These are phyloP conservation scores for Aspergillus cristatus DNA, from an alignment of 495 filamentous ascomycete genomes.

Conservation along the genomic window DNA sequence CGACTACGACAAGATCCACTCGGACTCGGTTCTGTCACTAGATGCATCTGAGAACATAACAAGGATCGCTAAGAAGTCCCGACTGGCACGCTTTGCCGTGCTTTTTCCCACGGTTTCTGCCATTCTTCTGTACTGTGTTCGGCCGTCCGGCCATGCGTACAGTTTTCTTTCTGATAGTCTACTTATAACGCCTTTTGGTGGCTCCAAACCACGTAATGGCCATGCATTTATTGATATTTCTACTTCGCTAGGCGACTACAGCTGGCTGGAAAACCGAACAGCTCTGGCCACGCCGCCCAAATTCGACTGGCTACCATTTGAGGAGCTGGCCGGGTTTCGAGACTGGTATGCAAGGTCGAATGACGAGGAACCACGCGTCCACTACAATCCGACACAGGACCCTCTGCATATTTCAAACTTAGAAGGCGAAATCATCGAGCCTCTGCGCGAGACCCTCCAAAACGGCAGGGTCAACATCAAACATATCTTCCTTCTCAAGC, in stretches of 20 bases:
- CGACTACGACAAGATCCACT: slow-evolving; percentile 12
- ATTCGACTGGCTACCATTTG: slow-evolving; percentile 16
- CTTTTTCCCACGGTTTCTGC: slow-evolving; percentile 10
- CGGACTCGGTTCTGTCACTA: slow-evolving; percentile 9
- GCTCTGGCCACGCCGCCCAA: slow-evolving; percentile 10
- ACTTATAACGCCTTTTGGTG: slow-evolving; percentile 14
- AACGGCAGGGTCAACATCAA: slow-evolving; percentile 20
- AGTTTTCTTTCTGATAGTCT: slow-evolving; percentile 18
- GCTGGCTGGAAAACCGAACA: slow-evolving; percentile 16
- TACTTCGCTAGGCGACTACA: slow-evolving; percentile 10
- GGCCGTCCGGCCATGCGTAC: slow-evolving; percentile 13
- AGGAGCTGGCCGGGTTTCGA: slow-evolving; percentile 15
- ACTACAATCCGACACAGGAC: slow-evolving; percentile 29
- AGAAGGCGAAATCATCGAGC: slow-evolving; percentile 20
- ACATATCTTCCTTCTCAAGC: slow-evolving; percentile 31
- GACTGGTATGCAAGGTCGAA: slow-evolving; percentile 16
- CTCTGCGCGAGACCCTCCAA: slow-evolving; percentile 19
- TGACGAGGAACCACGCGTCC: slow-evolving; percentile 1
- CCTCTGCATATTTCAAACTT: slow-evolving; percentile 34
- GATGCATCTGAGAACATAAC: neutral
- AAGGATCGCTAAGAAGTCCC: neutral
- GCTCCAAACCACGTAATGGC: slow-evolving; percentile 6
- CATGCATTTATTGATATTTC: slow-evolving; percentile 8
- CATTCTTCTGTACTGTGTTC: slow-evolving; percentile 10
- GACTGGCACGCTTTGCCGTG: slow-evolving; percentile 10